Percentiles rank a stretch among this genome's conserved stretches.
These are phyloP conservation scores for Hyaloperonospora brassicae DNA, from an alignment of 352 stramenopile genomes.

Conservation along the genomic window DNA sequence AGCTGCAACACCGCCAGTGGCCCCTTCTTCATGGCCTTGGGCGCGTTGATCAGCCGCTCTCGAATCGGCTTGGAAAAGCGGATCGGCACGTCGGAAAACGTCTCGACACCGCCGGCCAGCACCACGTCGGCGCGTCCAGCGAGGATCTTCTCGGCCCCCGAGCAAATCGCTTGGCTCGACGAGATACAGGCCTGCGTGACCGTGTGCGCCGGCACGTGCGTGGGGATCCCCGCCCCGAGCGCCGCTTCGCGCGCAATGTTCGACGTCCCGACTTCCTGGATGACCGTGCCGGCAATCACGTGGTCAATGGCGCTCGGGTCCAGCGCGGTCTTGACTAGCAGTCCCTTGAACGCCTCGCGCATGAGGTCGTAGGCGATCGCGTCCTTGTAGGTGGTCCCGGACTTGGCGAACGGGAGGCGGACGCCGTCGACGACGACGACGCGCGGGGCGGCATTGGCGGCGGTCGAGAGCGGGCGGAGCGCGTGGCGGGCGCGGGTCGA, in stretches of 20 bases:
- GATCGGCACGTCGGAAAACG: slow-evolving; percentile 97
- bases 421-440: slow-evolving; percentile 93
- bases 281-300: slow-evolving; percentile 93
- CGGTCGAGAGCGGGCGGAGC: slow-evolving; percentile 29
- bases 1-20: slow-evolving; percentile 84
- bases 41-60: slow-evolving; percentile 76
- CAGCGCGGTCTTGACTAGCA: slow-evolving; percentile 93
- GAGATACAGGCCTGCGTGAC: slow-evolving; percentile 96
- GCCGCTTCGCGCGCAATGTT: slow-evolving; percentile 96
- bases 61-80: slow-evolving; percentile 87
- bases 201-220: slow-evolving; percentile 92
- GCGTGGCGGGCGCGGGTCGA: no score
- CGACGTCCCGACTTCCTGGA: slow-evolving; percentile 94
- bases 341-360: slow-evolving; percentile 91
- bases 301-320: slow-evolving; percentile 95
- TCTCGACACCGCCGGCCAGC: slow-evolving; percentile 93
- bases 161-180: slow-evolving; percentile 91
- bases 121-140: slow-evolving; percentile 92
- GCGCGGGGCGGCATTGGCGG: slow-evolving; percentile 43
- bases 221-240: slow-evolving; percentile 93
- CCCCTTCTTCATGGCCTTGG: slow-evolving; percentile 94
- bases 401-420: slow-evolving; percentile 93
- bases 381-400: slow-evolving; percentile 94
- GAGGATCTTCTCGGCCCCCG: slow-evolving; percentile 94
- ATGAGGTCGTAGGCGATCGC: slow-evolving; percentile 96